Conservation (phyloP, 2,329 filamentous ascomycete genomes). For the Orbilia quercus region DNA sequence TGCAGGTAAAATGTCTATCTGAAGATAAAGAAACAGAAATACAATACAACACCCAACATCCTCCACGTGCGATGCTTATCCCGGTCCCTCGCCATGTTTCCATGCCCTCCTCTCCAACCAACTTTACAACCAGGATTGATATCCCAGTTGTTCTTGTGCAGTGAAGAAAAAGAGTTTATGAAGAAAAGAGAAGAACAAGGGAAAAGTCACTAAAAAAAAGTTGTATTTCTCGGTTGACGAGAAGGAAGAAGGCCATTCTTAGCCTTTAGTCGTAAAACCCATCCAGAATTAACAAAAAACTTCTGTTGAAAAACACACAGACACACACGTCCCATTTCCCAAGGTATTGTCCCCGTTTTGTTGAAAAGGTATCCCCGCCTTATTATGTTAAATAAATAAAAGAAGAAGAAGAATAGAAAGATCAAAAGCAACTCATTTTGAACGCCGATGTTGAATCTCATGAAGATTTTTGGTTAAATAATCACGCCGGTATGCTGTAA, state of each 20-base stretch:
- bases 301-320: slow-evolving; percentile 57
- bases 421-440: slow-evolving; percentile 30
- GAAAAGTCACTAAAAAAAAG: not conserved
- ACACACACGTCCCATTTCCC: slow-evolving; percentile 32
- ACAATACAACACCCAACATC: no score
- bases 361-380: slow-evolving; percentile 53
- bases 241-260: slow-evolving; percentile 2
- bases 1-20: no score
- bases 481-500: slow-evolving; percentile 55
- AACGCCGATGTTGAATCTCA: slow-evolving; percentile 62
- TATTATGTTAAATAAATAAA: slow-evolving; percentile 49
- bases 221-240: slow-evolving; percentile 53
- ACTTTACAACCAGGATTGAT: no score
- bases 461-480: slow-evolving; percentile 43
- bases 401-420: slow-evolving; percentile 19
- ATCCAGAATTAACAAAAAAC: slow-evolving; percentile 18
- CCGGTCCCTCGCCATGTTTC: not conserved
- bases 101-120: not conserved
- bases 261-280: slow-evolving; percentile 6
- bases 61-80: no score
- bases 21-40: no score
- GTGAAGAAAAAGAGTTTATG: slow-evolving; percentile 57
- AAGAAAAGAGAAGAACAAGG: not conserved
- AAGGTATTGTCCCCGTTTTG: slow-evolving; percentile 46
- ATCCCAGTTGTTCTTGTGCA: not conserved